Base-by-base conservation (phyloP, 1,284 basidiomycete species). In the Porphyrellus sp. region DNA sequence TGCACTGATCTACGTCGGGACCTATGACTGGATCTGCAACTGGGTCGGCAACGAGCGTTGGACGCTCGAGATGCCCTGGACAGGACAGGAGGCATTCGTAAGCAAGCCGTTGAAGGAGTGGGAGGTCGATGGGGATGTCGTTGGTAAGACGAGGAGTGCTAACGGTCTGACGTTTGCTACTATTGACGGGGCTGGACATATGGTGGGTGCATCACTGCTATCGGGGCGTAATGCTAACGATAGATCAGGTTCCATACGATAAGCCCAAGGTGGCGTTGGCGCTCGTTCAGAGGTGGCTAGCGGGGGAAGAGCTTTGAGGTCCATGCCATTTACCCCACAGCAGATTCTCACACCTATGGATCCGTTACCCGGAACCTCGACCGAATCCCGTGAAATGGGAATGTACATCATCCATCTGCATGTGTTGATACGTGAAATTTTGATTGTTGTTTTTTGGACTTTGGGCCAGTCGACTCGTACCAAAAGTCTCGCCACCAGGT, bases 21-120 rank as follows among this genome's bases (percentile, higher is more conserved):
- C 76, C 3, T 80, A 82, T 52, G 88, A 90, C 66, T 88, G 78
- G 75, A 83, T 87, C 55, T 90, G 87, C 64, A 91, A 89, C 68
- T 85, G 84, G 77, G 70, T 89, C 16, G 86, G 82, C 2, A 89
- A 89, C 61, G 80, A 86, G 59, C 70, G 75, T 11, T 86, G 84
- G 85, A 81, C 83, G 25, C 68, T 79, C 41, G 65, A 59, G 1
- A 71, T 89, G 57, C 77, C 83, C 57, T 89, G 86, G 86, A 76
- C 74, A n/a, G 82, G 83, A 3, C 71, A 80, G 55, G 69, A 72
- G 8, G 76, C 65, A 21, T 87, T 81, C 67, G 68, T 63, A 39
- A 61, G 67, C 61, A 64, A 79, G 69, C 63, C 72, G 21, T 61
- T 82, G 59, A 70, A 72, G 37, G 77, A 79, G 23, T 90, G 89